phyloP scores from a whole-genome alignment of 2,329 filamentous ascomycete species.

The Ascochyta rabiei region DNA sequence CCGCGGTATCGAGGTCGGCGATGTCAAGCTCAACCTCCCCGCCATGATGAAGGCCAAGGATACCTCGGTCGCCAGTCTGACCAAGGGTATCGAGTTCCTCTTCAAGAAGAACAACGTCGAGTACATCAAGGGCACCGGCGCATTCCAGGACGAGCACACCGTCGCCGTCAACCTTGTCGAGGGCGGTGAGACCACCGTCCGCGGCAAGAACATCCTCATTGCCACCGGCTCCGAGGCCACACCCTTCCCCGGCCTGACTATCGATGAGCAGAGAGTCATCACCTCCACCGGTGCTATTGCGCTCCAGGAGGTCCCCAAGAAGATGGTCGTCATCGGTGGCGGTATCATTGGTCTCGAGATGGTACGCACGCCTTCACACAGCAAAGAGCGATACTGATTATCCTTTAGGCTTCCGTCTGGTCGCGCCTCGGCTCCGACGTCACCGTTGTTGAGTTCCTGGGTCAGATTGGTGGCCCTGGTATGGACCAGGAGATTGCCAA shows the following conservation, averaged over 20 bases:
- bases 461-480: slow-evolving; percentile 94
- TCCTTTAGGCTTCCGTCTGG: slow-evolving; percentile 79
- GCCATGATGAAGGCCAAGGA: slow-evolving; percentile 99
- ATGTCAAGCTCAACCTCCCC: slow-evolving; percentile 92
- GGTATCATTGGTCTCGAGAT: slow-evolving; percentile 99
- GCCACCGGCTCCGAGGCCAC: slow-evolving; percentile 95
- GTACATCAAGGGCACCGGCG: slow-evolving; percentile 91
- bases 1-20: slow-evolving; percentile 95
- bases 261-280: slow-evolving; percentile 97
- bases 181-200: slow-evolving; percentile 84
- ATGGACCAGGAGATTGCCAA: slow-evolving; percentile 97
- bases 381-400: not conserved
- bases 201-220: slow-evolving; percentile 97
- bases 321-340: slow-evolving; percentile 95
- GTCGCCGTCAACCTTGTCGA: slow-evolving; percentile 89
- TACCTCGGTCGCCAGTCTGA: slow-evolving; percentile 82
- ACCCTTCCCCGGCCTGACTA: slow-evolving; percentile 91
- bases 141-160: slow-evolving; percentile 88
- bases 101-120: slow-evolving; percentile 99
- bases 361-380: slow-evolving; percentile 57
- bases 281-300: slow-evolving; percentile 95
- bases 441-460: slow-evolving; percentile 95
- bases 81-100: slow-evolving; percentile 96
- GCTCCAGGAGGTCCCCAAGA: slow-evolving; percentile 89
- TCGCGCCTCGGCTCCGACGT: slow-evolving; percentile 91